phyloP scores from a whole-genome alignment of 2,329 filamentous ascomycete species.

The Dothiorella sarmentorum region DNA sequence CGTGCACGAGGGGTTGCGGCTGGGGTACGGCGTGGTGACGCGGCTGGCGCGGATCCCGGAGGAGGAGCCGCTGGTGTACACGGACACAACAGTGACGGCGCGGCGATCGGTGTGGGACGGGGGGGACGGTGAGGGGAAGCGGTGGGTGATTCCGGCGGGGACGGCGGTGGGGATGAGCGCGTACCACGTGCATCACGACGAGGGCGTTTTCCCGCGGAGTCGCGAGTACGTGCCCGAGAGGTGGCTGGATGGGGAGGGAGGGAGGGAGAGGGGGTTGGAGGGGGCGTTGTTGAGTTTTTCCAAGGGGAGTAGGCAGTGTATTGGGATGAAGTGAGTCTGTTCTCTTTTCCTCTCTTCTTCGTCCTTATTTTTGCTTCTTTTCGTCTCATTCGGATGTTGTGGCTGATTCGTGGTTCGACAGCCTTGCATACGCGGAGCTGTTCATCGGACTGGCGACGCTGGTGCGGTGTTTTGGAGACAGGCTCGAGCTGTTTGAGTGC shows the following conservation, averaged over 20 bases:
- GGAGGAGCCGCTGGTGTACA: slow-evolving; percentile 16
- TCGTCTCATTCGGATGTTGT: neutral
- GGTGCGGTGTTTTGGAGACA: slow-evolving; percentile 12
- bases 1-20: slow-evolving; percentile 31
- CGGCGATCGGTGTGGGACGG: neutral
- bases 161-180: slow-evolving; percentile 20
- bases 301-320: slow-evolving; percentile 20
- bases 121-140: neutral
- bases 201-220: slow-evolving; percentile 27
- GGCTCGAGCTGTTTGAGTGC: slow-evolving; percentile 20
- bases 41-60: slow-evolving; percentile 22
- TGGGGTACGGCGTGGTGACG: slow-evolving; percentile 40
- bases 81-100: neutral
- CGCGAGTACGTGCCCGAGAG: slow-evolving; percentile 29
- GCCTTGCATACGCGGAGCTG: slow-evolving; percentile 22
- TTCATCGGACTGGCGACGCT: slow-evolving; percentile 21
- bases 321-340: slow-evolving; percentile 26
- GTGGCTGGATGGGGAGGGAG: slow-evolving; percentile 16
- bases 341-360: neutral
- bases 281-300: slow-evolving; percentile 19
- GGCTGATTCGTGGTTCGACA: neutral
- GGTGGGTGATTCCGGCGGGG: slow-evolving; percentile 14
- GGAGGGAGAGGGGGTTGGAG: slow-evolving; percentile 7
- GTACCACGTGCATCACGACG: slow-evolving; percentile 21
- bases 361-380: neutral